Evolutionary conservation across 1,284 basidiomycete genomes (phyloP).

Genomic region (Phenoliferia sp.): DNA sequence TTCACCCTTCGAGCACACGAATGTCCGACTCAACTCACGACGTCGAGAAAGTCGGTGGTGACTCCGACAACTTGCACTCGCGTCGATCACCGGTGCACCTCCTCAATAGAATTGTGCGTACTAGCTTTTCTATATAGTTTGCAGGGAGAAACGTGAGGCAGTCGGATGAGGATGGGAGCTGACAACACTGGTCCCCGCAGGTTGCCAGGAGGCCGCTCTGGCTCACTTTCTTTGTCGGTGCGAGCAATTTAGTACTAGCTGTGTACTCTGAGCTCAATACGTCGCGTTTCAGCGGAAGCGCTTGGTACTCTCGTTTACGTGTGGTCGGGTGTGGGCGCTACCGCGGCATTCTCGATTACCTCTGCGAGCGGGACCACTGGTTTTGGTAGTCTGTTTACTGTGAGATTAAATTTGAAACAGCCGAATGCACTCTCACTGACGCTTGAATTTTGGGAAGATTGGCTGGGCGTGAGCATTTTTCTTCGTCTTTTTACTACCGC

Average conservation of each 20-base stretch:
- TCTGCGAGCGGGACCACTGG: slow-evolving; percentile 16
- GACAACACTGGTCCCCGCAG: not conserved
- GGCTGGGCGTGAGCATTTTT: not conserved
- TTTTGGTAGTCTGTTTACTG: slow-evolving; percentile 22
- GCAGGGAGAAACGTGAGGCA: too few relatives aligned
- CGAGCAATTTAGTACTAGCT: not conserved
- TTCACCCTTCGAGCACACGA: too few relatives aligned
- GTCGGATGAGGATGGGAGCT: too few relatives aligned
- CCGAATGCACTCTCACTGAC: not conserved
- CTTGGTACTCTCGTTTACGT: slow-evolving; percentile 25
- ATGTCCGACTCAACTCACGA: too few relatives aligned
- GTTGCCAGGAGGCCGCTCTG: not conserved
- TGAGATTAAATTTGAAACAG: not conserved
- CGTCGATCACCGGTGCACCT: not conserved
- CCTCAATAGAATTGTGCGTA: not conserved
- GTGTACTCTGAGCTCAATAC: not conserved
- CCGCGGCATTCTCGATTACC: slow-evolving; percentile 24
- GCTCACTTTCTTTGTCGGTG: not conserved
- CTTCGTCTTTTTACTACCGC: too few relatives aligned
- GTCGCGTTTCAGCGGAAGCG: not conserved
- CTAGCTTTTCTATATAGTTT: not conserved
- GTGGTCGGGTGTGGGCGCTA: slow-evolving; percentile 12
- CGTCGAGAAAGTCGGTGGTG: not conserved
- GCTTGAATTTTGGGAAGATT: not conserved
- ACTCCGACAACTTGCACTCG: not conserved